A percentile compares a stretch with the other conserved stretches of the same genome.
These are phyloP conservation scores for Ophiostoma sp. DNA, from an alignment of 2,329 filamentous ascomycete genomes.

Conservation along the genomic window DNA sequence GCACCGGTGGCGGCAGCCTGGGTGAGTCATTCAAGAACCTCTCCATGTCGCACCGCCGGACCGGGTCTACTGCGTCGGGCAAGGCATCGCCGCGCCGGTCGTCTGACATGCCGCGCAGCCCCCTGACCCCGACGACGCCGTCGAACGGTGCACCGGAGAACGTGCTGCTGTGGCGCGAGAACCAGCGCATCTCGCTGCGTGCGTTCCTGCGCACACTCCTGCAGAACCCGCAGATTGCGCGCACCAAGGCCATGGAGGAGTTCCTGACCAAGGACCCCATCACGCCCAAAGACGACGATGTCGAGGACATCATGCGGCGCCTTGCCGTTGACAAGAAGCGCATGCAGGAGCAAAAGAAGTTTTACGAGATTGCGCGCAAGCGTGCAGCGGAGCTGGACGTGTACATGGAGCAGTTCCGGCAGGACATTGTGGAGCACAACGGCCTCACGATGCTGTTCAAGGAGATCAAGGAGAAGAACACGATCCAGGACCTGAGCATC, in stretches of 20 bases:
- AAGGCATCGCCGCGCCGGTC: conserved; percentile 42
- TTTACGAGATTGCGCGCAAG: conserved; percentile 91
- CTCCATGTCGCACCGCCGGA: conserved; percentile 35
- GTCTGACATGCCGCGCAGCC: neutral
- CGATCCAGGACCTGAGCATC: conserved; percentile 79
- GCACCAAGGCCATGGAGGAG: conserved; percentile 75
- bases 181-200: conserved; percentile 82
- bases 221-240: conserved; percentile 76
- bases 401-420: conserved; percentile 89
- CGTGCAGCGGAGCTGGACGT: conserved; percentile 89
- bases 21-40: conserved; percentile 39
- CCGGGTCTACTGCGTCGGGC: conserved; percentile 36
- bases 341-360: conserved; percentile 85
- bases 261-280: conserved; percentile 74
- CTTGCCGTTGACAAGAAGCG: conserved; percentile 82
- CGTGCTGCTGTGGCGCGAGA: conserved; percentile 73
- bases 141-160: neutral
- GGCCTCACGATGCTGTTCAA: conserved; percentile 88
- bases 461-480: conserved; percentile 86
- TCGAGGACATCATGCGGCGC: conserved; percentile 70
- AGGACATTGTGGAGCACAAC: conserved; percentile 64
- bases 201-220: conserved; percentile 85
- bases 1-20: conserved; percentile 28
- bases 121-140: neutral
- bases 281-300: conserved; percentile 72